Evolutionary conservation across 2,329 filamentous ascomycete genomes (phyloP), one percentile per base, ranked within the genome.

Genomic region (Fusarium sp.): DNA sequence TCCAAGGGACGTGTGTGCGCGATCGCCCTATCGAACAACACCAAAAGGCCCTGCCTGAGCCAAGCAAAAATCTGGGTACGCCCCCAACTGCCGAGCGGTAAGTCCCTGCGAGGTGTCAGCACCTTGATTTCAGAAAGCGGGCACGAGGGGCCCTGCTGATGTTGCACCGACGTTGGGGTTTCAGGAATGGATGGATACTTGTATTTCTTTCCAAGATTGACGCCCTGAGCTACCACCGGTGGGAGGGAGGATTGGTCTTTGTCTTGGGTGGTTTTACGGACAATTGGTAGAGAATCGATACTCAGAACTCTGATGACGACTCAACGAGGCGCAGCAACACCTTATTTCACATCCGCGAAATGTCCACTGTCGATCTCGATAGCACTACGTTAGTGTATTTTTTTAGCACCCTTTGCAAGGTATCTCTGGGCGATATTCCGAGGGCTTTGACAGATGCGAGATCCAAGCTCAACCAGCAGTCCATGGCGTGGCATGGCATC

Each of bases 31-130:
- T 66, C 31, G 31, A 51, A 49, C 44, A 42, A 49, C 28, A 47
- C 41, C 24, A 28, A 28, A 5, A 13, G 35, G 26, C 35, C 26
- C n/a, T 44, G 42, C 42, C 47, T 52, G 17, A 26, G 49, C 49
- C 33, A 69, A 51, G 59, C 64, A 58, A 63, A 57, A 60, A 51
- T 52, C 45, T 38, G 44, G 33, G 28, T 33, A 31, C 28, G 28
- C 42, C 44, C 48, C 65, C 52, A 75, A 77, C 70, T 77, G 70
- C 75, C 74, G 75, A 76, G 75, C 70, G 66, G 69, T 59, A 73
- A 66, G 56, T 70, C 67, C 59, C 56, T 75, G 71, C 59, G 60
- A 52, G 55, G 66, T 68, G 72, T 75, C 63, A 78, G 74, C 69
- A 75, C 72, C 66, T 75, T 78, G 75, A 69, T 70, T 75, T 68